Conservation (phyloP, 2,329 filamentous ascomycete genomes). For the Pseudocercospora fuligena region DNA sequence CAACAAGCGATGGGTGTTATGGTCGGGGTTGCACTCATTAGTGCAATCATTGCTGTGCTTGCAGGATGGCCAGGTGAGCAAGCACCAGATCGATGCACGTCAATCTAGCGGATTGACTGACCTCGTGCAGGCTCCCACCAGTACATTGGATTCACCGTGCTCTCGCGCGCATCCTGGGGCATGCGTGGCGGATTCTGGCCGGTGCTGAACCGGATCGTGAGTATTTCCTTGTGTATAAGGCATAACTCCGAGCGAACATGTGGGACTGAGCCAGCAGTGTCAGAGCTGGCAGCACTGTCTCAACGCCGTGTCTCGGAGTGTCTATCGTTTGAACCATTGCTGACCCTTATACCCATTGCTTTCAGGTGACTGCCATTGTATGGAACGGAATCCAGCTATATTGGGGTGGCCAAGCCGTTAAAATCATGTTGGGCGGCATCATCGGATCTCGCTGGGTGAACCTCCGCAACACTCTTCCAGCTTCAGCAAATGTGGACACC, state of each 20-base stretch:
- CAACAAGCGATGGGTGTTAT: slow-evolving; percentile 38
- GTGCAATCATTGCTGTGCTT: slow-evolving; percentile 41
- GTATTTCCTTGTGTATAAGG: no score
- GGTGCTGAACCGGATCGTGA: slow-evolving; percentile 32
- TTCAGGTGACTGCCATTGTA: slow-evolving; percentile 32
- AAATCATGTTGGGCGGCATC: slow-evolving; percentile 26
- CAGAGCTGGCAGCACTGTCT: no score
- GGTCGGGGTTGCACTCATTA: slow-evolving; percentile 42
- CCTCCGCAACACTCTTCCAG: slow-evolving; percentile 24
- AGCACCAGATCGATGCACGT: background rate
- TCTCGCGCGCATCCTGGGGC: slow-evolving; percentile 32
- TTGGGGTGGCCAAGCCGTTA: slow-evolving; percentile 27
- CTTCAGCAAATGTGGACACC: slow-evolving; percentile 25
- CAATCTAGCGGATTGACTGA: background rate
- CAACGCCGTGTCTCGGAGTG: no score
- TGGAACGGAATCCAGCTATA: slow-evolving; percentile 34
- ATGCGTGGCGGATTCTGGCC: slow-evolving; percentile 33
- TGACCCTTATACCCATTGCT: no score
- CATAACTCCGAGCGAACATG: no score
- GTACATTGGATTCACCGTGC: slow-evolving; percentile 43
- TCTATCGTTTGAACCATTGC: no score
- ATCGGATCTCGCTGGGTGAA: slow-evolving; percentile 18
- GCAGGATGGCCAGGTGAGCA: slow-evolving; percentile 42
- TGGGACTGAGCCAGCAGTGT: no score
- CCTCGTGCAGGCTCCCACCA: slow-evolving; percentile 32